A percentile compares a stretch with the other conserved stretches of the same genome.
phyloP scores from a whole-genome alignment of 1,284 basidiomycete species.

The Cryptococcus hybrid region DNA sequence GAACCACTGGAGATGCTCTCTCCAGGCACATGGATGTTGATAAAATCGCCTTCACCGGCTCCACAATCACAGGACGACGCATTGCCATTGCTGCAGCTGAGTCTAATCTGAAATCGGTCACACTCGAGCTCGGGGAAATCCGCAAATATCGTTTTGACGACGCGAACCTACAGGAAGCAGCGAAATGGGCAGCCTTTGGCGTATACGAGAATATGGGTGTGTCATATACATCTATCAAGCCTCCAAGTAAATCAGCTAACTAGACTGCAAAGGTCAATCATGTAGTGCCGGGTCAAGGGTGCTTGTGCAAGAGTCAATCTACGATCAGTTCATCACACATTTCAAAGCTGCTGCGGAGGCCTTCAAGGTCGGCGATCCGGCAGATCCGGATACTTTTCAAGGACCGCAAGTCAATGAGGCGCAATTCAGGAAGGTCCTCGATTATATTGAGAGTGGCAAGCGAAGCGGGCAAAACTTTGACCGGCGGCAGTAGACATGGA shows the following conservation, averaged over 20 bases:
- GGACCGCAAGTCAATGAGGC: slow-evolving; percentile 76
- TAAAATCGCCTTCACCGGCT: slow-evolving; percentile 62
- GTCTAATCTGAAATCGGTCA: slow-evolving; percentile 27
- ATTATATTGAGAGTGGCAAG: slow-evolving; percentile 80
- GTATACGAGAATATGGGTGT: slow-evolving; percentile 31
- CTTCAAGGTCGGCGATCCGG: slow-evolving; percentile 51
- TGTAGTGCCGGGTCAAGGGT: slow-evolving; percentile 68
- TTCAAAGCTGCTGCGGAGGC: slow-evolving; percentile 64
- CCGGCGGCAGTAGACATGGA: slow-evolving; percentile 61
- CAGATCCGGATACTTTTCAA: neutral
- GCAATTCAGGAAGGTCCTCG: slow-evolving; percentile 82
- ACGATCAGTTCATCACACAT: slow-evolving; percentile 71
- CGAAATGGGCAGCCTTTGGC: slow-evolving; percentile 49
- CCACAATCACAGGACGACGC: slow-evolving; percentile 75
- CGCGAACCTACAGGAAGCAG: slow-evolving; percentile 70
- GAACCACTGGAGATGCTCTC: slow-evolving; percentile 78
- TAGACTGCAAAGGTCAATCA: slow-evolving; percentile 25
- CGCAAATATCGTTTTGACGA: slow-evolving; percentile 52
- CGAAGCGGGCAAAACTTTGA: slow-evolving; percentile 65
- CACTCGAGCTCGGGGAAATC: slow-evolving; percentile 57
- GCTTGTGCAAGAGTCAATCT: slow-evolving; percentile 78
- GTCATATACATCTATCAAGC: too few species aligned
- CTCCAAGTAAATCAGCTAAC: too few species aligned
- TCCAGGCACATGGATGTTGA: slow-evolving; percentile 73
- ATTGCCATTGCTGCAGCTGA: slow-evolving; percentile 83